Percentiles rank a stretch among this genome's conserved stretches.
Conservation (phyloP, 768 basidiomycete species). For the Coprinopsis sp. region DNA sequence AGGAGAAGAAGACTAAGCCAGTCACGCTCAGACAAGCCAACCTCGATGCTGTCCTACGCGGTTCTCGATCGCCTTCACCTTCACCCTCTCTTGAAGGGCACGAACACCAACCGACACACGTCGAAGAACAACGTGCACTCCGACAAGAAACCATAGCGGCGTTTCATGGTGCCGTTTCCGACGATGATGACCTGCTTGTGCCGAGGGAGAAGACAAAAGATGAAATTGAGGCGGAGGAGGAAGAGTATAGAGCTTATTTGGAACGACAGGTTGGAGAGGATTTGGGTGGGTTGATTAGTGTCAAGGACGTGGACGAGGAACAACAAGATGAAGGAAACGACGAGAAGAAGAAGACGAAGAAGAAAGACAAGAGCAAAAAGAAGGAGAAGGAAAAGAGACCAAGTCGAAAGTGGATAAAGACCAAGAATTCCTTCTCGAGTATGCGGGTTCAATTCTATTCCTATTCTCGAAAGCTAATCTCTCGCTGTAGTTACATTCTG, state of each 20-base stretch:
- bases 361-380: conserved; percentile 41
- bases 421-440: conserved; percentile 91
- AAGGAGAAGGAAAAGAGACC: conserved; percentile 21
- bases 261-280: conserved; percentile 75
- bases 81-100: conserved; percentile 36
- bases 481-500: conserved; percentile 73
- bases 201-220: conserved; percentile 75
- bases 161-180: conserved; percentile 53
- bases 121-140: conserved; percentile 70
- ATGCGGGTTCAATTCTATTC: conserved; percentile 23
- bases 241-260: conserved; percentile 80
- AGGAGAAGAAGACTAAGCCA: conserved; percentile 72
- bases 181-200: conserved; percentile 65
- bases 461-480: background rate
- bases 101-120: too few relatives aligned
- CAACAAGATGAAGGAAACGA: conserved; percentile 21
- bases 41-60: conserved; percentile 55
- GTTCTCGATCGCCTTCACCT: conserved; percentile 58
- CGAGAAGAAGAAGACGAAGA: conserved; percentile 37
- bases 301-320: conserved; percentile 32
- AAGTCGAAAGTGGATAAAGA: conserved; percentile 59
- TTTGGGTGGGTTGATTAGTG: conserved; percentile 59
- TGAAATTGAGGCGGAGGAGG: conserved; percentile 72
- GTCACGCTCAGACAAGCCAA: conserved; percentile 72
- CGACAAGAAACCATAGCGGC: conserved; percentile 81